Conservation (phyloP, 495 filamentous ascomycete species). For the Extremus antarcticus region DNA sequence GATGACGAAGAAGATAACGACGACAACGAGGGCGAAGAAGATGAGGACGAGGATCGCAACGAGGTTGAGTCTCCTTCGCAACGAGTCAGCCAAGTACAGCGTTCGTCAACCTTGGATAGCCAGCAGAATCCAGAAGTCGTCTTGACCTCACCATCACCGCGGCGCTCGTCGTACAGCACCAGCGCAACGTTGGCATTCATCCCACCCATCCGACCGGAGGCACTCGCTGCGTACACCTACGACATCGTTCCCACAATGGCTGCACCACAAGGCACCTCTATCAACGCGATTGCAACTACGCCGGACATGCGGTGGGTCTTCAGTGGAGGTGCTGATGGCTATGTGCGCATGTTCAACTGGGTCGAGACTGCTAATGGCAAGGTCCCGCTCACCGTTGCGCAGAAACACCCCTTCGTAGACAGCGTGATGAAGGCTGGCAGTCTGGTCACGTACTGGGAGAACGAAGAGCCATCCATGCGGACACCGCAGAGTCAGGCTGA, state of each 20-base stretch:
- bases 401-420: slow-evolving; percentile 94
- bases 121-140: slow-evolving; percentile 21
- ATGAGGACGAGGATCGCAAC: slow-evolving; percentile 43
- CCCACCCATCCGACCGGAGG: slow-evolving; percentile 67
- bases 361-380: slow-evolving; percentile 91
- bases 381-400: slow-evolving; percentile 84
- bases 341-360: slow-evolving; percentile 92
- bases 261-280: slow-evolving; percentile 86
- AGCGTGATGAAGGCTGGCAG: slow-evolving; percentile 90
- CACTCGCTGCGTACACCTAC: slow-evolving; percentile 70
- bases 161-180: slow-evolving; percentile 27
- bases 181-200: slow-evolving; percentile 37
- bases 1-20: slow-evolving; percentile 54
- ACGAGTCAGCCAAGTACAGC: slow-evolving; percentile 25
- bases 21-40: slow-evolving; percentile 46
- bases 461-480: slow-evolving; percentile 46
- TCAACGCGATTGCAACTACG: slow-evolving; percentile 85
- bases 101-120: not conserved
- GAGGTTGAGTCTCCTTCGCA: slow-evolving; percentile 39
- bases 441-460: slow-evolving; percentile 94
- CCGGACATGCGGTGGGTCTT: slow-evolving; percentile 95
- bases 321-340: slow-evolving; percentile 86
- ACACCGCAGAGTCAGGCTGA: slow-evolving; percentile 24
- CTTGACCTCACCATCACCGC: slow-evolving; percentile 41
- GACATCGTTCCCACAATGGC: slow-evolving; percentile 96